Evolutionary conservation across 1,139 yeast species (phyloP), one percentile per base, ranked within the genome.

Genomic region (Protomyces gravidus): DNA sequence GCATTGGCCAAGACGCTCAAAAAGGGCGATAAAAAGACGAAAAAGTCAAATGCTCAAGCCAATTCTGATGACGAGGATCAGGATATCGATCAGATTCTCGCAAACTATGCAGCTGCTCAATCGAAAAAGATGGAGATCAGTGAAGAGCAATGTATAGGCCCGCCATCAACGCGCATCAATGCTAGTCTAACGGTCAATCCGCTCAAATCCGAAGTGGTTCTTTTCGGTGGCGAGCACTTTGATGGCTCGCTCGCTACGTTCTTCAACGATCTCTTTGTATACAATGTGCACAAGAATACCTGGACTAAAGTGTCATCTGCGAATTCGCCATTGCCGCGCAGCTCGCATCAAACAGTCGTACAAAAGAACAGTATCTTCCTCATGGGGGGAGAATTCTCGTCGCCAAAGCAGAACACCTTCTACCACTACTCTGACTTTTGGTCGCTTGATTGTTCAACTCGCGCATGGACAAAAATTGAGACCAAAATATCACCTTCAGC

Each of bases 341-440:
- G 96, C 0, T 89, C 97, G 0, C 97, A 94, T 68, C 87, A 96
- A 2, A 86, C 92, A 65, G 85, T 89, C 0, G 97, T 92, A 71
- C 96, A 97, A 1, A 83, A 90, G 1, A 97, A 97, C 6, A 75
- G 89, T 1, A 79, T 88, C 26, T 73, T 92, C 63, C 73, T 92
- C 77, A 92, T 89, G 75, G 98, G 97, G 57, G 98, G 98, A 66
- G 98, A 92, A 72, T 92, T 92, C 68, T 88, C 97, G 1, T 87
- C 96, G 5, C 97, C 97, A 1, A 92, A 90, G 69, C 98, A 92
- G 72, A 84, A 89, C 55, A 89, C 97, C 0, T 92, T 92, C 71
- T 94, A 92, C 71, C 98, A 92, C 72, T 92, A 89, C 71, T 94
- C 96, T 19, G 98, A 92, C 69, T 86, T 96, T 2, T 92, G 97